Evolutionary conservation across 495 filamentous ascomycete species (phyloP).

Genomic region (Parmelia sp.): DNA sequence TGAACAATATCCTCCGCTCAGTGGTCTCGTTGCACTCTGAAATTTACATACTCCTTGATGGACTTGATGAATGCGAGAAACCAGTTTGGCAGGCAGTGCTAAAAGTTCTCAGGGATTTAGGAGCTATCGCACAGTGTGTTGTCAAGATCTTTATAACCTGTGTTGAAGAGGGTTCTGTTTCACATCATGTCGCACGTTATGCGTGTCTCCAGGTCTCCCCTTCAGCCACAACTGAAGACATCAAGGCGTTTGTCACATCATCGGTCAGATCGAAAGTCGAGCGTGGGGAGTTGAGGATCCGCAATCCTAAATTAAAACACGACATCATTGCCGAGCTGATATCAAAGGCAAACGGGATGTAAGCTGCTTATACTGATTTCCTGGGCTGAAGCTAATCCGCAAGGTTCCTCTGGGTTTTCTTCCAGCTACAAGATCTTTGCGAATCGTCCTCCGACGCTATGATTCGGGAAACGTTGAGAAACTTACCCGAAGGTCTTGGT

Average conservation of each 20-base stretch:
- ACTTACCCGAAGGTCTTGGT: conserved; percentile 25
- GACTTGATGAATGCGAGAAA: conserved; percentile 28
- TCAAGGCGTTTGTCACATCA: conserved; percentile 20
- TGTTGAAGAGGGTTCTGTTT: conserved; percentile 16
- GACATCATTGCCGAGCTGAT: conserved; percentile 22
- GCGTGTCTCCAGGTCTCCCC: conserved; percentile 14
- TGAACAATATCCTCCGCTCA: neutral
- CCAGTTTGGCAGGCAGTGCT: conserved; percentile 2
- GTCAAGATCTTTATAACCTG: conserved; percentile 24
- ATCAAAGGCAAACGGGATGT: conserved; percentile 27
- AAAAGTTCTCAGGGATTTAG: conserved; percentile 6
- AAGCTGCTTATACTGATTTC: neutral
- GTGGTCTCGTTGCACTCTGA: neutral
- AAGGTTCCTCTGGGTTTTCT: conserved; percentile 31
- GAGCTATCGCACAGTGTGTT: neutral
- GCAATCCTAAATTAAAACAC: conserved; percentile 10
- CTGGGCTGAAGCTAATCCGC: neutral
- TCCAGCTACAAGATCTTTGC: conserved; percentile 30
- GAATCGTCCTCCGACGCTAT: conserved; percentile 24
- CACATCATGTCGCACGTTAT: conserved; percentile 1
- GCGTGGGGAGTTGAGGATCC: conserved; percentile 19
- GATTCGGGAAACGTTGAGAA: conserved; percentile 20
- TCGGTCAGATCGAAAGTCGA: conserved; percentile 19
- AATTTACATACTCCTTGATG: conserved; percentile 22
- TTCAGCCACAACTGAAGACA: conserved; percentile 14